These are phyloP conservation scores for Colletotrichum higginsianum DNA, from an alignment of 2,329 filamentous ascomycete species.

Conservation along the genomic window DNA sequence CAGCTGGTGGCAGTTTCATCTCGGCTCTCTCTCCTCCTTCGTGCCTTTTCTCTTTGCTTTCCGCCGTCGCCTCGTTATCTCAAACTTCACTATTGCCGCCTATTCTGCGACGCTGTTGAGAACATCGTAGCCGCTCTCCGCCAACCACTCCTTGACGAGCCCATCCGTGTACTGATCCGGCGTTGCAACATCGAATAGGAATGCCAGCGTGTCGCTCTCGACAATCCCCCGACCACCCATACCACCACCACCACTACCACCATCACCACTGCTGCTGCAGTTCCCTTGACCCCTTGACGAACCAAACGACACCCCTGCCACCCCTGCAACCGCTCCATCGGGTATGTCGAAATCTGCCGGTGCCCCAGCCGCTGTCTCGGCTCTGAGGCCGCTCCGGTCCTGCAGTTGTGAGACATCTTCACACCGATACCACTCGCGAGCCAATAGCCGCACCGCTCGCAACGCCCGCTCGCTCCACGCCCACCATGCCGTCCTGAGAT, in stretches of 20 bases:
- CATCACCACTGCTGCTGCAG: too few species aligned
- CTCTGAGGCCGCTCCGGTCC: neutral
- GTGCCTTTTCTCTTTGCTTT: neutral
- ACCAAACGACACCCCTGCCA: neutral
- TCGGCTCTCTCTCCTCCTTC: neutral
- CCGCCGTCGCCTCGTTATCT: neutral
- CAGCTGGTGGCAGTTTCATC: too few species aligned
- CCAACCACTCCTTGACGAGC: conserved; percentile 25
- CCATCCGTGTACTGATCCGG: conserved; percentile 27
- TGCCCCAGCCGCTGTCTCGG: neutral
- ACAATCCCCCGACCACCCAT: neutral
- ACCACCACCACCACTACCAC: too few species aligned
- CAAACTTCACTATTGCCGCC: neutral
- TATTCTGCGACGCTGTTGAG: neutral
- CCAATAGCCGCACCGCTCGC: conserved; percentile 36
- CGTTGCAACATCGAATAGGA: conserved; percentile 20
- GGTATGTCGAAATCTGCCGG: neutral
- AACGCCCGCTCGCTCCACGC: conserved; percentile 42
- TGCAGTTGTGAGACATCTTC: conserved; percentile 37
- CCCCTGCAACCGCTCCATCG: neutral
- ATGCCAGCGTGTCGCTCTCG: neutral
- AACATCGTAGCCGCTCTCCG: conserved; percentile 19
- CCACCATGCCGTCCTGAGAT: conserved; percentile 41
- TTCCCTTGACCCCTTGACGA: neutral
- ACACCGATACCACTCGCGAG: conserved; percentile 43